Conservation (phyloP, 2,329 filamentous ascomycete genomes). For the Microsporum audouinii region DNA sequence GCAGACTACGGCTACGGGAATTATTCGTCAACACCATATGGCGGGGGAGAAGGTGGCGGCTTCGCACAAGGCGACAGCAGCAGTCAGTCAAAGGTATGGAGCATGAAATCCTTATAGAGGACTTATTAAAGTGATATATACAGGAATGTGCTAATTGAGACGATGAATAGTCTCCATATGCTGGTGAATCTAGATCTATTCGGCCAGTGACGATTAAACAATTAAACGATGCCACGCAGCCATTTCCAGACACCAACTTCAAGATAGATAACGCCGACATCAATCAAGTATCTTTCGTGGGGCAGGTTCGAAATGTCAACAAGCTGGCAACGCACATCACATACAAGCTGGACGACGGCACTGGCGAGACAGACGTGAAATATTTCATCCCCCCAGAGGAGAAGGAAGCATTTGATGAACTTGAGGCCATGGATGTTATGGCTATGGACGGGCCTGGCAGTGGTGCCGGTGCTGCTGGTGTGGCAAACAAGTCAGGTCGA, state of each 20-base stretch:
- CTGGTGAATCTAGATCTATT: slow-evolving; percentile 43
- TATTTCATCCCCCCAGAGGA: slow-evolving; percentile 39
- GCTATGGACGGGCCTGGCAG: slow-evolving; percentile 14
- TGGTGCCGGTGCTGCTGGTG: slow-evolving; percentile 22
- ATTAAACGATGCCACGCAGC: slow-evolving; percentile 68
- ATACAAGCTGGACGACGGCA: slow-evolving; percentile 90
- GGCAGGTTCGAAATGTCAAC: slow-evolving; percentile 77
- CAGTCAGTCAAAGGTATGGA: slow-evolving; percentile 39
- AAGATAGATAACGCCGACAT: slow-evolving; percentile 67
- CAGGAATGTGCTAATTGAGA: not conserved
- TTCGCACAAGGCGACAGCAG: slow-evolving; percentile 46
- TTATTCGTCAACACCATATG: slow-evolving; percentile 45
- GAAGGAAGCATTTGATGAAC: slow-evolving; percentile 36
- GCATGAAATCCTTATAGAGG: not conserved
- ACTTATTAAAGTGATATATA: not conserved
- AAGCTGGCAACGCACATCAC: slow-evolving; percentile 84
- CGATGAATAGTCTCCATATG: slow-evolving; percentile 54
- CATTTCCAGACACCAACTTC: slow-evolving; percentile 64
- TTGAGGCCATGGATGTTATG: slow-evolving; percentile 40
- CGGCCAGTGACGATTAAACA: slow-evolving; percentile 95
- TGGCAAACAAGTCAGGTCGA: not conserved
- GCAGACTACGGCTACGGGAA: slow-evolving; percentile 26
- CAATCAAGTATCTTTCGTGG: slow-evolving; percentile 72
- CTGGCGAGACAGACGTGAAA: slow-evolving; percentile 70
- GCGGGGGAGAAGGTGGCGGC: slow-evolving; percentile 46